These are phyloP conservation scores for Botrytis medusae DNA, from an alignment of 2,329 filamentous ascomycete genomes.

Conservation along the genomic window DNA sequence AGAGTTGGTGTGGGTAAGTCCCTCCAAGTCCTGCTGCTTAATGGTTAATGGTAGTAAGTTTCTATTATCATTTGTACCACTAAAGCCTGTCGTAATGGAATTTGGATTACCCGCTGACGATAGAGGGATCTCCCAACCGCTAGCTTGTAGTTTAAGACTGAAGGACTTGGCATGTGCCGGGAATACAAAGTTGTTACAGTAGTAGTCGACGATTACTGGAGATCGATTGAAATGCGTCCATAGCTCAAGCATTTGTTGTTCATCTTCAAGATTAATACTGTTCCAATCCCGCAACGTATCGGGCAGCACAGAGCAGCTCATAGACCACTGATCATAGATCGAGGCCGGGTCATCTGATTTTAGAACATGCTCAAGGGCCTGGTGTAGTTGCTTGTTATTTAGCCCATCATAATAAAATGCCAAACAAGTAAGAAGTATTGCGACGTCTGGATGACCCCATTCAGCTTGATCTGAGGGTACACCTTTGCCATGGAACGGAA, in stretches of 20 bases:
- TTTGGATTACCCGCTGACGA: conserved; percentile 46
- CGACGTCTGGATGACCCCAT: conserved; percentile 67
- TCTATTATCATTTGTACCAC: conserved; percentile 67
- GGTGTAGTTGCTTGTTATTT: conserved; percentile 47
- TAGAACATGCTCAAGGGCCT: conserved; percentile 51
- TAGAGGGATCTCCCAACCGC: conserved; percentile 66
- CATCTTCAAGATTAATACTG: conserved; percentile 59
- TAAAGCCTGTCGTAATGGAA: conserved; percentile 64
- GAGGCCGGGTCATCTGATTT: conserved; percentile 54
- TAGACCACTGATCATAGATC: conserved; percentile 55
- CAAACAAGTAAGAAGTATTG: conserved; percentile 63
- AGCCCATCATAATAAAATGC: conserved; percentile 67
- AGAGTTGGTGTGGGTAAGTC: conserved; percentile 60
- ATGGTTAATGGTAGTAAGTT: conserved; percentile 61
- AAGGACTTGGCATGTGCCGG: conserved; percentile 66
- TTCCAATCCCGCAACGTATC: conserved; percentile 52
- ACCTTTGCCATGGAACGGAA: conserved; percentile 67
- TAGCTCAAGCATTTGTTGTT: conserved; percentile 49
- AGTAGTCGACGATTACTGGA: conserved; percentile 57
- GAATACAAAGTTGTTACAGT: conserved; percentile 63
- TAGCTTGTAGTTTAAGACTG: conserved; percentile 59
- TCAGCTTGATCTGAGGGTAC: conserved; percentile 61
- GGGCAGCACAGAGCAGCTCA: conserved; percentile 45
- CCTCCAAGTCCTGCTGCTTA: conserved; percentile 57
- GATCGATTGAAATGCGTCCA: conserved; percentile 52